Conservation (phyloP, 139 green algal species). For the Chlorella sorokiniana region DNA sequence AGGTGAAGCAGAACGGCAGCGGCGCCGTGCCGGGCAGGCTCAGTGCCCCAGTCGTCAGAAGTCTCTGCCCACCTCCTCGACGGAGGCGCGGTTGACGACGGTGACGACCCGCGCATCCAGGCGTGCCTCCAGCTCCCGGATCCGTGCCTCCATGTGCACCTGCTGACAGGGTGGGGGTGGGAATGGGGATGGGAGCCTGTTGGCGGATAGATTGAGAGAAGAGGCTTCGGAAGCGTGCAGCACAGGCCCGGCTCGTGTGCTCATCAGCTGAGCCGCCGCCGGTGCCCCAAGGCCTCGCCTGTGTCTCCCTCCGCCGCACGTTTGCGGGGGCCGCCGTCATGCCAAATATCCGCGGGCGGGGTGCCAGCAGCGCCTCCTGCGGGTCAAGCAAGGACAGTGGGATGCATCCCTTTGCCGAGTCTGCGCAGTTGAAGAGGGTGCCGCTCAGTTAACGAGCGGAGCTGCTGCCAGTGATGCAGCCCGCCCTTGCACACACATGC, state of each 20-base stretch:
- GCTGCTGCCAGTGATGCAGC: too few relatives aligned
- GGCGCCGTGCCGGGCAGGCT: too few relatives aligned
- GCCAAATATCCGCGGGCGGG: slow-evolving; percentile 56
- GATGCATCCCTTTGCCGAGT: neutral
- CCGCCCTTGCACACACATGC: too few relatives aligned
- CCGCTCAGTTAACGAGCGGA: too few relatives aligned
- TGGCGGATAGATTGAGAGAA: too few relatives aligned
- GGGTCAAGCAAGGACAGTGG: neutral
- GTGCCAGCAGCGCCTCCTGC: slow-evolving; percentile 12
- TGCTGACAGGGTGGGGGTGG: neutral
- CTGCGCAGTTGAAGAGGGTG: too few relatives aligned
- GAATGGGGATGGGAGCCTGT: neutral
- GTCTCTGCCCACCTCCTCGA: slow-evolving; percentile 13
- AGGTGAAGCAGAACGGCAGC: too few relatives aligned
- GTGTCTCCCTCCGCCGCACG: slow-evolving; percentile 5
- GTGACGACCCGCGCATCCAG: slow-evolving; percentile 53
- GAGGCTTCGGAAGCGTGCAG: too few relatives aligned
- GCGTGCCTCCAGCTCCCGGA: slow-evolving; percentile 53
- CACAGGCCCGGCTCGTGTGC: neutral
- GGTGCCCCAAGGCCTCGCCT: neutral
- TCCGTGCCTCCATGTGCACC: slow-evolving; percentile 23
- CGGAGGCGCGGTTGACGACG: slow-evolving; percentile 32
- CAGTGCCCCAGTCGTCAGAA: too few relatives aligned
- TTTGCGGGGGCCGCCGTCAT: slow-evolving; percentile 61
- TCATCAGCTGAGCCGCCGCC: neutral